These are phyloP conservation scores for Cyberlindnera samutprakarnensis DNA, from an alignment of 805 yeast genomes.

Conservation along the genomic window DNA sequence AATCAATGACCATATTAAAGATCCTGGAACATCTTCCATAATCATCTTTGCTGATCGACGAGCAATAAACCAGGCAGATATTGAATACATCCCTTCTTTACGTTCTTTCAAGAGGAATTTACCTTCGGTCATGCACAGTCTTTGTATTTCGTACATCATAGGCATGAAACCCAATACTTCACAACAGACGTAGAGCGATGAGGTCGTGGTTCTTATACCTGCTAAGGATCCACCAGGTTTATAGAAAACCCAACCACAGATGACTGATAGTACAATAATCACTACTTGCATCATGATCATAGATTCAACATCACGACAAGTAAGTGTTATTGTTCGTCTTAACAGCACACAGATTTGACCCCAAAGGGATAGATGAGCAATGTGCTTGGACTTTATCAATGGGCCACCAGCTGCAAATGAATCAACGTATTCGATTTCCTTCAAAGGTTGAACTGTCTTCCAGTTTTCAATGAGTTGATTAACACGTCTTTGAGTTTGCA, in stretches of 20 bases:
- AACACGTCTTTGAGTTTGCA: conserved; percentile 26
- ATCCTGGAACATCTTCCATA: conserved; percentile 61
- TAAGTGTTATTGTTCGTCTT: conserved; percentile 37
- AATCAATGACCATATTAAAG: conserved; percentile 49
- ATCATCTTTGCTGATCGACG: conserved; percentile 58
- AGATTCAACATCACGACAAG: conserved; percentile 45
- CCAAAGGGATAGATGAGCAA: conserved; percentile 28
- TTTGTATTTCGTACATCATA: conserved; percentile 48
- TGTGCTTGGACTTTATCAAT: conserved; percentile 1
- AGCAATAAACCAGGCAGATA: conserved; percentile 18
- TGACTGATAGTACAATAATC: conserved; percentile 43
- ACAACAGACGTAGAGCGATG: conserved; percentile 44
- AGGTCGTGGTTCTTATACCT: conserved; percentile 57
- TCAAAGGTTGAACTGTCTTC: conserved; percentile 6
- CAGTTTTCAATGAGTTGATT: conserved; percentile 7
- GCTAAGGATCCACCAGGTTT: conserved; percentile 51
- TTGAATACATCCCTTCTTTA: conserved; percentile 16
- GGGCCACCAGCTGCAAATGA: conserved; percentile 12
- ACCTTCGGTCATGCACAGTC: conserved; percentile 48
- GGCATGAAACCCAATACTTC: conserved; percentile 51
- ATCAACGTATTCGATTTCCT: conserved; percentile 1
- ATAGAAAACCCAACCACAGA: conserved; percentile 74
- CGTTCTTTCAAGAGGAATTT: conserved; percentile 41
- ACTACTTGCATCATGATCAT: conserved; percentile 34
- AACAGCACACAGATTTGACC: conserved; percentile 38